Conservation (phyloP, 2,329 filamentous ascomycete species). For the Ophiostoma sp. region DNA sequence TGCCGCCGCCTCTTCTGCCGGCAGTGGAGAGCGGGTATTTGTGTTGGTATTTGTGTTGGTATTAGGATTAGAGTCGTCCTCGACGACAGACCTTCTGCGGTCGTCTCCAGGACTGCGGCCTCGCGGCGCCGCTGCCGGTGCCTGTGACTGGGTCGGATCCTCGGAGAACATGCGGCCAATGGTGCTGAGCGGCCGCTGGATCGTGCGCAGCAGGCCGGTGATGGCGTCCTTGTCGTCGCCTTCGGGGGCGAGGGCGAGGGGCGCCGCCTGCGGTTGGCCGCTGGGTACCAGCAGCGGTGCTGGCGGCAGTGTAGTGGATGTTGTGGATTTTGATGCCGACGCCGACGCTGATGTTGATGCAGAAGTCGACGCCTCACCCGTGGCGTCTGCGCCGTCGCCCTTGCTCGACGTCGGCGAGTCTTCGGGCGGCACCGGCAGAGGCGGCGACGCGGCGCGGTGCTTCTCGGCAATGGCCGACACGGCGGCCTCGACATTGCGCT, state of each 20-base stretch:
- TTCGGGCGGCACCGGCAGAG: slow-evolving; percentile 34
- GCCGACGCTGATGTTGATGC: neutral
- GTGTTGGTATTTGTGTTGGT: slow-evolving; percentile 29
- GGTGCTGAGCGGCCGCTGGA: slow-evolving; percentile 82
- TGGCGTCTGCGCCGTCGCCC: slow-evolving; percentile 33
- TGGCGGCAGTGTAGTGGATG: neutral
- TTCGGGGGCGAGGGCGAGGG: slow-evolving; percentile 33
- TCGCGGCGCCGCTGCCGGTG: slow-evolving; percentile 32
- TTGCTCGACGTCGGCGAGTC: slow-evolving; percentile 26
- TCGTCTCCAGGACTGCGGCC: slow-evolving; percentile 20
- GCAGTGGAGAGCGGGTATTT: slow-evolving; percentile 43
- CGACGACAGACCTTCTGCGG: neutral
- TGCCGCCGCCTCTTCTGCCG: slow-evolving; percentile 81
- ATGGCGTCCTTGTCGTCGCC: slow-evolving; percentile 76
- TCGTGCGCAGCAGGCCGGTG: slow-evolving; percentile 77
- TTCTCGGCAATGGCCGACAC: slow-evolving; percentile 94
- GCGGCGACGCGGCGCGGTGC: slow-evolving; percentile 56
- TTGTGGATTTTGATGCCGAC: neutral
- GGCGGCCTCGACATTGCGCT: slow-evolving; percentile 90
- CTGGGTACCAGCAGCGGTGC: neutral
- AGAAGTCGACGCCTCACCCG: neutral
- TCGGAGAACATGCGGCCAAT: slow-evolving; percentile 94
- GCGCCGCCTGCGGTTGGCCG: no score
- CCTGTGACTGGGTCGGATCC: slow-evolving; percentile 41
- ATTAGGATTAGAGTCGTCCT: neutral